Base-by-base conservation (phyloP, 768 basidiomycete species). In the Boletus vermiculosoides region DNA sequence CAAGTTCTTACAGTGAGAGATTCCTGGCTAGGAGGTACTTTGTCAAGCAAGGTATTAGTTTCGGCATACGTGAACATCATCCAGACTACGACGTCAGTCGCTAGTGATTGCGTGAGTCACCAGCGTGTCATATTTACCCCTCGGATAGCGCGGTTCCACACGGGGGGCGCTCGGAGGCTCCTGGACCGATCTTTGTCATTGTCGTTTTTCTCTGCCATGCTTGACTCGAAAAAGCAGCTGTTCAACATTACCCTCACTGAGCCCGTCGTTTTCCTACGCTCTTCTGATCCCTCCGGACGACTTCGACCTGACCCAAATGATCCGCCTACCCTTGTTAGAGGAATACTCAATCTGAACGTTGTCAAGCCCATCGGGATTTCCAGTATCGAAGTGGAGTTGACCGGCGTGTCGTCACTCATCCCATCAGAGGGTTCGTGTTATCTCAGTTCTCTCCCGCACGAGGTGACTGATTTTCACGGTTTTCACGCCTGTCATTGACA, bases 351-450 rank as follows among this genome's bases (percentile, higher is more conserved):
- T 3, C 73, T 91, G 25, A 76, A 78, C 34, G 73, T 90, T 20
- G 74, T 73, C 33, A 97, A 97, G 70, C 87, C 95, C 1, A 94
- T 85, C 52, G 85, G 82, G 63, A 89, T 99, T 59, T 87, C 89
- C 39, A 90, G 83, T 61, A 94, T 99, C 51, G 87, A 88, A 51
- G 79, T 95, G 42, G 86, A 88, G 67, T 74, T 98, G 30, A 76
- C 83, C 31, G 95, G 90, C 4, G 84, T 80, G 54, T 77, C 84
- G 16, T 73, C 80, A 40, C 13, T 50, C 37, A 15, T 16, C 85
- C 86, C 7, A 81, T 87, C 90, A 13, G 96, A 98, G 80, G 92
- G 96, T 94, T 53, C 48, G 82, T 71, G 11, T 52, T 7, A 68
- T 48, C 37, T 22, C 36, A 28, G 34, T 36, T 55, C 55, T 54